phyloP scores from a whole-genome alignment of 352 stramenopile genomes.

The Globisporangium mamillatum region DNA sequence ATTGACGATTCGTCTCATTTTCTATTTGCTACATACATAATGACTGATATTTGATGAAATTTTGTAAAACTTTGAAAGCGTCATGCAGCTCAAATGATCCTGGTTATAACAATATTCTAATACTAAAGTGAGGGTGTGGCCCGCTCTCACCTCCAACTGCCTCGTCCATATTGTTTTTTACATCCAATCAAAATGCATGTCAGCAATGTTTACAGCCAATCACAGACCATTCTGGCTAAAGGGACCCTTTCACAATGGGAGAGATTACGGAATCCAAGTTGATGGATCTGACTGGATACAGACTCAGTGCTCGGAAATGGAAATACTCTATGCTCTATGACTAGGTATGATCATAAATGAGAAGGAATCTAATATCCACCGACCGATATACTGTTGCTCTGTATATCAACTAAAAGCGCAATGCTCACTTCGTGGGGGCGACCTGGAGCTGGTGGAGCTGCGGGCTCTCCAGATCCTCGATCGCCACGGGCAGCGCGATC shows the following conservation, averaged over 20 bases:
- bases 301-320: not conserved
- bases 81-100: not conserved
- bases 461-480: constrained; percentile 45
- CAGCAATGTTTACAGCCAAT: not conserved
- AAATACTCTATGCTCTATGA: no score
- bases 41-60: not conserved
- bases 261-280: not conserved
- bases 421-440: not conserved
- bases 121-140: not conserved
- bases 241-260: not conserved
- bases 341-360: not conserved
- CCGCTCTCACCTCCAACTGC: not conserved
- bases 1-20: not conserved
- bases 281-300: not conserved
- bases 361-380: not conserved
- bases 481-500: constrained; percentile 45
- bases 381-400: not conserved
- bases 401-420: not conserved
- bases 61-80: not conserved
- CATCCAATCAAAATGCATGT: not conserved
- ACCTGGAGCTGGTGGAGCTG: constrained; percentile 23
- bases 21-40: not conserved
- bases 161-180: not conserved
- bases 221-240: not conserved
- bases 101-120: not conserved